phyloP scores from a whole-genome alignment of 2,329 filamentous ascomycete species.

The Colletotrichum viniferum region DNA sequence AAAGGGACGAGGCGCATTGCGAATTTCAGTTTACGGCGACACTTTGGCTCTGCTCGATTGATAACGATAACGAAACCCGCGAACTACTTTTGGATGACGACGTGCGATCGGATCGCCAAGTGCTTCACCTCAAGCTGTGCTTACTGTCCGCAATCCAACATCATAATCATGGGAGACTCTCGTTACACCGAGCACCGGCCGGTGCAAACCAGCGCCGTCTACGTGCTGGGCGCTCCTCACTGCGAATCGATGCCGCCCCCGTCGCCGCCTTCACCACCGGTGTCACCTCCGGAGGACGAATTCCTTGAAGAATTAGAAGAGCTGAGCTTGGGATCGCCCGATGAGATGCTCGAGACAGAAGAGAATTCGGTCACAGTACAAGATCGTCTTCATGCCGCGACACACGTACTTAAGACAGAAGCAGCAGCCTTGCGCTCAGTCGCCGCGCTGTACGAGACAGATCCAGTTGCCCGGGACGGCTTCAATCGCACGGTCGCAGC shows the following conservation, averaged over 20 bases:
- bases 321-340: slow-evolving; percentile 16
- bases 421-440: slow-evolving; percentile 77
- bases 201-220: slow-evolving; percentile 57
- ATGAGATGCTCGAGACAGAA: slow-evolving; percentile 24
- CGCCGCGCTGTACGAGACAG: slow-evolving; percentile 76
- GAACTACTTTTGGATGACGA: neutral
- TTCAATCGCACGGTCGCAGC: slow-evolving; percentile 75
- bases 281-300: slow-evolving; percentile 17
- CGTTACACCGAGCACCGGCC: slow-evolving; percentile 38
- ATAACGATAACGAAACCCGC: slow-evolving; percentile 3
- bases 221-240: slow-evolving; percentile 45
- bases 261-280: slow-evolving; percentile 50
- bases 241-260: slow-evolving; percentile 48
- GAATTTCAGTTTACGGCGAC: neutral
- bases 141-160: neutral
- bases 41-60: neutral
- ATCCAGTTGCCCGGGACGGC: slow-evolving; percentile 68
- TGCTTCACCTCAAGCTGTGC: neutral
- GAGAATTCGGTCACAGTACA: slow-evolving; percentile 23
- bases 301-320: slow-evolving; percentile 18
- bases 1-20: neutral
- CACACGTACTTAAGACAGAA: slow-evolving; percentile 88
- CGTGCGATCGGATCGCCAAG: neutral
- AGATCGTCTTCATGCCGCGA: slow-evolving; percentile 63
- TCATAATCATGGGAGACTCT: slow-evolving; percentile 16